These are phyloP conservation scores for Ophiostoma quercus DNA, from an alignment of 2,329 filamentous ascomycete genomes.

Conservation along the genomic window DNA sequence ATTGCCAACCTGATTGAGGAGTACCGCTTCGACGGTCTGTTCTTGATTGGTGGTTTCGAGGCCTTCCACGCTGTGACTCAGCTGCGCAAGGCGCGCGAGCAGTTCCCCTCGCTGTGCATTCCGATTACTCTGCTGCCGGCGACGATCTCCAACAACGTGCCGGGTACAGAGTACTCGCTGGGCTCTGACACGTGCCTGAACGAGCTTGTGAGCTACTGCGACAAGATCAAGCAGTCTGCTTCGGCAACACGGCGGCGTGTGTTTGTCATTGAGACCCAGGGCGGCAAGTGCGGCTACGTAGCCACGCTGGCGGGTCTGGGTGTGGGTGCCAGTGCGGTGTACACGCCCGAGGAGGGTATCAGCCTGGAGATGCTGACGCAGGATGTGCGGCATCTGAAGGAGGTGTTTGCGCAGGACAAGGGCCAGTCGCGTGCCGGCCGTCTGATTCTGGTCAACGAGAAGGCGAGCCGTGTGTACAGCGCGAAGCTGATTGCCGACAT, in stretches of 20 bases:
- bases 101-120: constrained; percentile 83
- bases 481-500: constrained; percentile 93
- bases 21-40: constrained; percentile 85
- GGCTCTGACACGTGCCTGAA: constrained; percentile 96
- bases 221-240: constrained; percentile 95
- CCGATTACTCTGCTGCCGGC: constrained; percentile 87
- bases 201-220: constrained; percentile 88
- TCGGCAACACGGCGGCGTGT: constrained; percentile 88
- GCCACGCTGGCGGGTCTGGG: constrained; percentile 83
- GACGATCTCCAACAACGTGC: constrained; percentile 98
- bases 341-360: constrained; percentile 95
- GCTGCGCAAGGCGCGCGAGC: constrained; percentile 69
- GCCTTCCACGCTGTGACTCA: constrained; percentile 90
- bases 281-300: constrained; percentile 88
- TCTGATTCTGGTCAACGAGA: constrained; percentile 94
- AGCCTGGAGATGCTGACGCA: constrained; percentile 85
- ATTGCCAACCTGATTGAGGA: constrained; percentile 78
- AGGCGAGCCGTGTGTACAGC: constrained; percentile 81
- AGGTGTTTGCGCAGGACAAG: constrained; percentile 77
- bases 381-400: constrained; percentile 83
- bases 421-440: constrained; percentile 88
- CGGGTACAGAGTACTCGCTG: constrained; percentile 93
- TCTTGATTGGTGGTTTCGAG: constrained; percentile 92
- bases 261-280: constrained; percentile 97
- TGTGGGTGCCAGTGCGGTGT: constrained; percentile 89